phyloP scores from a whole-genome alignment of 352 stramenopile species.

The Globisporangium barbulae region DNA sequence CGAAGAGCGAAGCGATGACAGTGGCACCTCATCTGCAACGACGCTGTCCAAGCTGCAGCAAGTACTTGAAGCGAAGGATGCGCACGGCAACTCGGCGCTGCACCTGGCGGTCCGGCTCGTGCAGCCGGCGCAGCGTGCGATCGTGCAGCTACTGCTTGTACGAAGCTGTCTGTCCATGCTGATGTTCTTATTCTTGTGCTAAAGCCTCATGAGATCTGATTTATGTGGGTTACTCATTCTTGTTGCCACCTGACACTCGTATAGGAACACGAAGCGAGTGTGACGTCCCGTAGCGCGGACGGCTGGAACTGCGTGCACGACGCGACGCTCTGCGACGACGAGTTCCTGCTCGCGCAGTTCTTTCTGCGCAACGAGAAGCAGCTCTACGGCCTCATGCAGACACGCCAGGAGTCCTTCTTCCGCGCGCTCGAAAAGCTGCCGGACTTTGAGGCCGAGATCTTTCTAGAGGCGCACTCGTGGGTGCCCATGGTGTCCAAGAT shows the following conservation, averaged over 20 bases:
- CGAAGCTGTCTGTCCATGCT: background rate
- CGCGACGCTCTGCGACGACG: slow-evolving; percentile 68
- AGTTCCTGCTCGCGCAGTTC: slow-evolving; percentile 68
- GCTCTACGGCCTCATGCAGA: slow-evolving; percentile 41
- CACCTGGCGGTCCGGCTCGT: slow-evolving; percentile 70
- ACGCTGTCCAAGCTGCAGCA: slow-evolving; percentile 20
- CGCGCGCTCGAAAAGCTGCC: slow-evolving; percentile 61
- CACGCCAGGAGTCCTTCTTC: slow-evolving; percentile 53
- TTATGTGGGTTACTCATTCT: background rate
- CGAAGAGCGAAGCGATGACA: background rate
- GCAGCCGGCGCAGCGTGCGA: slow-evolving; percentile 52
- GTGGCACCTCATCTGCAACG: background rate
- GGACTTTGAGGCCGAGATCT: slow-evolving; percentile 81
- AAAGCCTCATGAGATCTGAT: slow-evolving; percentile 5
- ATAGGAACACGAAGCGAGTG: slow-evolving; percentile 36
- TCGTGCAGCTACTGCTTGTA: slow-evolving; percentile 61
- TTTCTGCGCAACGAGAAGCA: slow-evolving; percentile 64
- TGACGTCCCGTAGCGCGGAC: slow-evolving; percentile 32
- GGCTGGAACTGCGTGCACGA: slow-evolving; percentile 81
- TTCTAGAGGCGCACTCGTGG: slow-evolving; percentile 77
- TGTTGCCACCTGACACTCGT: background rate
- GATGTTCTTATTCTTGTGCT: background rate
- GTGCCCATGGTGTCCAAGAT: slow-evolving; percentile 77
- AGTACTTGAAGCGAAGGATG: slow-evolving; percentile 55
- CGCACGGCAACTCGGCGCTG: slow-evolving; percentile 62